phyloP scores from a whole-genome alignment of 805 yeast species.

The Ascoidea asiatica region DNA sequence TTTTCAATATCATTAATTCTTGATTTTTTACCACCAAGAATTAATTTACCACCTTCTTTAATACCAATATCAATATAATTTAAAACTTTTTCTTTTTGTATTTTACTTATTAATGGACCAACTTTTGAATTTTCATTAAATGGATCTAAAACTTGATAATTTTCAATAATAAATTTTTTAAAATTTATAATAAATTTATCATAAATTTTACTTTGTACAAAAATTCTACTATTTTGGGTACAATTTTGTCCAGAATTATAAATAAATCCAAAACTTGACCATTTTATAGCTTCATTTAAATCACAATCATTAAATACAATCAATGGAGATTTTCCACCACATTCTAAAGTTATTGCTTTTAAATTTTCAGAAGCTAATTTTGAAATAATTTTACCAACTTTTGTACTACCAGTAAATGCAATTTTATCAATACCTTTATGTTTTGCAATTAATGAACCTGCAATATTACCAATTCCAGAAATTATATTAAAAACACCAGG shows the following conservation, averaged over 20 bases:
- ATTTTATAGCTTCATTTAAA: conserved; percentile 49
- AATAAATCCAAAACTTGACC: conserved; percentile 64
- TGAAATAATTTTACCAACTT: conserved; percentile 57
- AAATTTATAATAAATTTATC: conserved; percentile 39
- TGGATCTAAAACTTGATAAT: conserved; percentile 38
- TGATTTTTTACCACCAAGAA: conserved; percentile 45
- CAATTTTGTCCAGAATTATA: conserved; percentile 76
- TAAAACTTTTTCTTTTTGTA: conserved; percentile 48
- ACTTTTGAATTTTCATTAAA: conserved; percentile 45
- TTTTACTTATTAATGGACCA: conserved; percentile 60
- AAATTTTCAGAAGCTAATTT: conserved; percentile 44
- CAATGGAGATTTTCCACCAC: conserved; percentile 77
- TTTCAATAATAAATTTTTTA: conserved; percentile 29
- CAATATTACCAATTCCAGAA: conserved; percentile 33
- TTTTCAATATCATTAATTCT: conserved; percentile 43
- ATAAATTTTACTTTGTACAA: conserved; percentile 47
- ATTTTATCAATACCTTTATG: conserved; percentile 46
- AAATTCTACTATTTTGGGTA: conserved; percentile 65
- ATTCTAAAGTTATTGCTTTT: conserved; percentile 60
- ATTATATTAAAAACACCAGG: conserved; percentile 54
- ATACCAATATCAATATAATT: conserved; percentile 55
- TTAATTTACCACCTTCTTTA: conserved; percentile 46
- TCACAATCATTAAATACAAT: conserved; percentile 65
- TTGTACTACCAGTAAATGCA: conserved; percentile 71
- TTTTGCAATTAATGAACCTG: conserved; percentile 46